Conservation (phyloP, 768 basidiomycete genomes). For the Cystobasidium tubakii region DNA sequence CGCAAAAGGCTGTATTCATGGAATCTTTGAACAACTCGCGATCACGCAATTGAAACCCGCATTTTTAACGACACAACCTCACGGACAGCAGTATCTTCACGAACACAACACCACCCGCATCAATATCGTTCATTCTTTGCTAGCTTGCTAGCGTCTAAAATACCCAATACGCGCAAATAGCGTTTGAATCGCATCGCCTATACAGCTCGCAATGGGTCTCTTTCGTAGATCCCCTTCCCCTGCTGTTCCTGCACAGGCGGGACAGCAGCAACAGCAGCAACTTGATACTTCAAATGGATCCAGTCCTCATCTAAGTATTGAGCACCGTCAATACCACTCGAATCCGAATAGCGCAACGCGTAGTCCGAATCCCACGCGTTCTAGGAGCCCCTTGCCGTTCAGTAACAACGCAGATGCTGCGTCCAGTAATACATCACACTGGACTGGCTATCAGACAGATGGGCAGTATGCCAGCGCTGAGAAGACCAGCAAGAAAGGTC, state of each 20-base stretch:
- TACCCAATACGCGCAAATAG: neutral
- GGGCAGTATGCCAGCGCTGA: neutral
- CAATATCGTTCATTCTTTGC: neutral
- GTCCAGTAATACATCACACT: neutral
- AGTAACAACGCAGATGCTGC: neutral
- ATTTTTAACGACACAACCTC: neutral
- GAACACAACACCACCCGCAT: neutral
- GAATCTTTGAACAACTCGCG: neutral
- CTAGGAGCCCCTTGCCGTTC: neutral
- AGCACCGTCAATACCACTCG: neutral
- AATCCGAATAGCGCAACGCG: neutral
- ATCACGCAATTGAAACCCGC: neutral
- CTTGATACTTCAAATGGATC: neutral
- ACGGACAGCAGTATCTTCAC: neutral
- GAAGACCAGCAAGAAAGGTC: neutral
- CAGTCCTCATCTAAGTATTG: neutral
- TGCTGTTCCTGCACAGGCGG: neutral
- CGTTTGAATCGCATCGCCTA: neutral
- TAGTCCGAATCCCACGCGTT: neutral
- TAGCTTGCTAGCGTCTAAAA: neutral
- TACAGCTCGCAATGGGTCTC: neutral
- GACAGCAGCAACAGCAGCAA: neutral
- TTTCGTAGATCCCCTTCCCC: constrained; percentile 7
- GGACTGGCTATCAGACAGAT: neutral
- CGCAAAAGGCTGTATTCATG: neutral